Evolutionary conservation across 2,329 filamentous ascomycete species (phyloP).

Genomic region (Fusarium sp.): DNA sequence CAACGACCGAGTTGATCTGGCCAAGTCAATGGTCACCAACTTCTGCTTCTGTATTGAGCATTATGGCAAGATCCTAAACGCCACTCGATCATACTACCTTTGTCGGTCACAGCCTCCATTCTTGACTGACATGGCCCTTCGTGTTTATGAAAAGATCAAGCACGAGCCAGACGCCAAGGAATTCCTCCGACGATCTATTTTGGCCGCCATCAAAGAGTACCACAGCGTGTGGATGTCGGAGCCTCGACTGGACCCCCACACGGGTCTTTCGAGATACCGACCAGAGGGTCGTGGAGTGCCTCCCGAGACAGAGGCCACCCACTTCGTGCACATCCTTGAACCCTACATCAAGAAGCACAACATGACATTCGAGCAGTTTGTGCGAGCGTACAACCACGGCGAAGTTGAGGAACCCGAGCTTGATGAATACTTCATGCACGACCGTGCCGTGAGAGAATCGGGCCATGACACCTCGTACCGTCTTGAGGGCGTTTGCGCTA

Average conservation of each 20-base stretch:
- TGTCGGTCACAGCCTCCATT: conserved; percentile 95
- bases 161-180: conserved; percentile 82
- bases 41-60: conserved; percentile 99
- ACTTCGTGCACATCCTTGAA: conserved; percentile 84
- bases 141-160: conserved; percentile 93
- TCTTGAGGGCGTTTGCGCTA: conserved; percentile 85
- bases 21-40: conserved; percentile 94
- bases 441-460: conserved; percentile 94
- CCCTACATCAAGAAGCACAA: conserved; percentile 87
- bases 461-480: conserved; percentile 97
- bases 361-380: conserved; percentile 86
- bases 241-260: conserved; percentile 80
- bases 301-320: conserved; percentile 88
- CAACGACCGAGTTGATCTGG: conserved; percentile 85
- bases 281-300: conserved; percentile 87
- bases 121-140: conserved; percentile 94
- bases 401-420: conserved; percentile 84
- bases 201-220: conserved; percentile 97
- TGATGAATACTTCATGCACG: conserved; percentile 95
- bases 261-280: conserved; percentile 85
- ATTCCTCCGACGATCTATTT: conserved; percentile 81
- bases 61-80: conserved; percentile 98
- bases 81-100: conserved; percentile 95
- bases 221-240: conserved; percentile 86
- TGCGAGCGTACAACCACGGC: conserved; percentile 85